A percentile compares a stretch with the other conserved stretches of the same genome.
phyloP scores from a whole-genome alignment of 345 rosid genomes.

The Aethionema arabicum region DNA sequence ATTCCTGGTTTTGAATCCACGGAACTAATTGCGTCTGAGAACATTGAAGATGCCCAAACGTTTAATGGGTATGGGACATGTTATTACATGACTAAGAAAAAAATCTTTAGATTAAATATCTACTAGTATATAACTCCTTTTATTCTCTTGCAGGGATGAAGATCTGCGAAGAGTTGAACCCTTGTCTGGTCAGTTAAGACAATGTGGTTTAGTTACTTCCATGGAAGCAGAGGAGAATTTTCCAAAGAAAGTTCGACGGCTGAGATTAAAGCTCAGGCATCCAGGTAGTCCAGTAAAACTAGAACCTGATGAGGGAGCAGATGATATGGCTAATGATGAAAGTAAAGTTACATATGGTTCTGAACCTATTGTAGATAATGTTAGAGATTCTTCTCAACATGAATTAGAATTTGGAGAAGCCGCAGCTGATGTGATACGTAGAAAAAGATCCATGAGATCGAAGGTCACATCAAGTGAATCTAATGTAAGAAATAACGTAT shows the following conservation, averaged over 20 bases:
- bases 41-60: slow-evolving; percentile 33
- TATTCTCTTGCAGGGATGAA: slow-evolving; percentile 54
- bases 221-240: slow-evolving; percentile 43
- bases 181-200: slow-evolving; percentile 27
- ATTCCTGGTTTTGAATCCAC: slow-evolving; percentile 33
- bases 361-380: slow-evolving; percentile 35
- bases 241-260: slow-evolving; percentile 47
- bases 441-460: slow-evolving; percentile 69
- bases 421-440: slow-evolving; percentile 48
- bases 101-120: slow-evolving; percentile 8
- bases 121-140: slow-evolving; percentile 18
- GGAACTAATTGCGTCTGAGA: slow-evolving; percentile 32
- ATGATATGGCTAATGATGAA: slow-evolving; percentile 37
- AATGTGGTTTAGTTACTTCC: slow-evolving; percentile 35
- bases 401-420: slow-evolving; percentile 40
- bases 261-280: slow-evolving; percentile 53
- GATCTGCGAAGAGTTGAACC: slow-evolving; percentile 37
- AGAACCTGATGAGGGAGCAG: slow-evolving; percentile 38
- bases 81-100: slow-evolving; percentile 23
- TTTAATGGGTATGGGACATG: slow-evolving; percentile 44
- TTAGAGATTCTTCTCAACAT: slow-evolving; percentile 34
- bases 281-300: slow-evolving; percentile 40
- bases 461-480: slow-evolving; percentile 50
- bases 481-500: slow-evolving; percentile 32
- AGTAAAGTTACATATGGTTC: slow-evolving; percentile 30